Base-by-base conservation (phyloP, 192 early-diverging fungal species). In the Backusella morwellensis region DNA sequence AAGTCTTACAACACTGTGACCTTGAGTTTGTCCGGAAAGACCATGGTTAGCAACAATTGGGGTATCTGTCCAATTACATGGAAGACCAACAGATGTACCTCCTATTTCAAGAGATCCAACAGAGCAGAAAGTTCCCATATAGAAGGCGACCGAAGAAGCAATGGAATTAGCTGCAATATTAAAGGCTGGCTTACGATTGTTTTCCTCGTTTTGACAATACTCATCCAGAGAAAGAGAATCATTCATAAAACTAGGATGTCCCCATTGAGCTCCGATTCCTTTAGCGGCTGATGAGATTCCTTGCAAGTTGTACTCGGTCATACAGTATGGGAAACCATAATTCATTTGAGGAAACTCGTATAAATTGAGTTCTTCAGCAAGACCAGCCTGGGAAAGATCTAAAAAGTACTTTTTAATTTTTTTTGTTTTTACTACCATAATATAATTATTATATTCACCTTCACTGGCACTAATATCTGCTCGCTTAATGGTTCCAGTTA, bases 31-130 rank as follows among this genome's bases (percentile, higher is more conserved):
- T 35, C 68, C 78, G 0, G 41, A 8, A 2, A 44, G 15, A 19
- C 78, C 78, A 32, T 66, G 73, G 19, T 79, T 54, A 9, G 80
- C 77, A 15, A 82, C 42, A 15, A 82, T 66, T 36, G 80, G 77
- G 9, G 77, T 77, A 67, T 82, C 77, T 11, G 80, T 82, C 80
- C 80, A 82, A 41, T 67, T 75, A 69, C 80, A 82, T 19, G 80
- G 80, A 21, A 82, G 38, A 12, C 80, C 80, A 15, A 78, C 77
- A 12, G 80, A 78, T 2, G 80, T 78, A 32, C 70, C 77, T 40
- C 44, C 21, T 6, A 69, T 75, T 4, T 72, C 63, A 1, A 17
- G 2, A 26, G 42, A 56, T 26, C 80, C 80, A 34, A 82, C 70
- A 56, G 80, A 82, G 29, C 80, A 82, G 14, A 54, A 72, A 1